phyloP scores from a whole-genome alignment of 306 rosid species.

The Rosa chinensis region DNA sequence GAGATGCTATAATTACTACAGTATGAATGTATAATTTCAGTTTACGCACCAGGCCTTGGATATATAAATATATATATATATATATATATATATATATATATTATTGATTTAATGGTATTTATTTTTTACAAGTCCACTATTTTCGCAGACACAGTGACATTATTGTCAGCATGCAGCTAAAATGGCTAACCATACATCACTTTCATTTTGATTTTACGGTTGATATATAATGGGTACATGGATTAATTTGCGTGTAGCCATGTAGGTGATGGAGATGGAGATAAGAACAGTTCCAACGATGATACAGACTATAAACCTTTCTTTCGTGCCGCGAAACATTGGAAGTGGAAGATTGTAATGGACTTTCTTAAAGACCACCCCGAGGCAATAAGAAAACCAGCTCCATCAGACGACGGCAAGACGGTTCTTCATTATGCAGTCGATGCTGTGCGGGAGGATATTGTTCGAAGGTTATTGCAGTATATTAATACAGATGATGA shows the following conservation, averaged over 20 bases:
- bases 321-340: background rate
- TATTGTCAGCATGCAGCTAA: no score
- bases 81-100: no score
- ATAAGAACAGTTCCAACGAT: background rate
- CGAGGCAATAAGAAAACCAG: background rate
- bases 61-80: no score
- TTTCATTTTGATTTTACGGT: no score
- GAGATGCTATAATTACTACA: no score
- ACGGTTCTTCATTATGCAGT: background rate
- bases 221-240: no score
- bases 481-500: background rate
- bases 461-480: background rate
- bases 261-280: background rate
- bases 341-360: background rate
- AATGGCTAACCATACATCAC: no score
- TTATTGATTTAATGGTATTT: no score
- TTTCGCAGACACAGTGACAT: no score
- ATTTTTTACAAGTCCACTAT: no score
- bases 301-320: background rate
- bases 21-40: no score
- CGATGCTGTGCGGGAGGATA: rapidly evolving
- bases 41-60: no score
- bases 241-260: background rate
- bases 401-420: rapidly evolving
- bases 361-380: background rate